phyloP scores from a whole-genome alignment of 257 asterid species.

The Plantago major region DNA sequence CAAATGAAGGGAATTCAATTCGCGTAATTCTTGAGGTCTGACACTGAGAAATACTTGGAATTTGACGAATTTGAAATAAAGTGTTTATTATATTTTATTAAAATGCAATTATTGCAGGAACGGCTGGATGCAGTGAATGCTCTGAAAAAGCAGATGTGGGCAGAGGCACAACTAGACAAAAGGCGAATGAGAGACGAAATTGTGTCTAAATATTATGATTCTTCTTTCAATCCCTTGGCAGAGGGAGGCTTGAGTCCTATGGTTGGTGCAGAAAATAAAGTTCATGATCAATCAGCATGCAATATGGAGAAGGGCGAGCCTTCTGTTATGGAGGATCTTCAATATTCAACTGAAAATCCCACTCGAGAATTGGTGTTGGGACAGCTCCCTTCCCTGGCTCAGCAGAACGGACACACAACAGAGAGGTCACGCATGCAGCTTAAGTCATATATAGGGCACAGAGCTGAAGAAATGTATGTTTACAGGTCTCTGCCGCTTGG shows the following conservation, averaged over 20 bases:
- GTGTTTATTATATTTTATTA: slow-evolving; percentile 15
- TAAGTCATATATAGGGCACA: slow-evolving; percentile 85
- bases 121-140: slow-evolving; percentile 90
- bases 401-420: slow-evolving; percentile 66
- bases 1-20: slow-evolving; percentile 94
- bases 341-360: slow-evolving; percentile 30
- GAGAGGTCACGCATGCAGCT: slow-evolving; percentile 91
- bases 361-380: slow-evolving; percentile 35
- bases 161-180: slow-evolving; percentile 94
- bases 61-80: background rate
- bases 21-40: slow-evolving; percentile 73
- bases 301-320: slow-evolving; percentile 49
- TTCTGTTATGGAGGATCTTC: slow-evolving; percentile 42
- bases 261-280: slow-evolving; percentile 41
- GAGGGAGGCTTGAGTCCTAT: slow-evolving; percentile 71
- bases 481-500: slow-evolving; percentile 97
- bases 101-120: slow-evolving; percentile 53
- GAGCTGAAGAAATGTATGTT: slow-evolving; percentile 80
- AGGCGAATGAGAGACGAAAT: slow-evolving; percentile 81
- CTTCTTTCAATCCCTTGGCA: slow-evolving; percentile 45
- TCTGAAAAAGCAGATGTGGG: slow-evolving; percentile 97
- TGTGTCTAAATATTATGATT: slow-evolving; percentile 50
- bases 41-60: background rate
- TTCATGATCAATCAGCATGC: slow-evolving; percentile 38
- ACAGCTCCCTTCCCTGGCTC: slow-evolving; percentile 45